These are phyloP conservation scores for Erucastrum elatum DNA, from an alignment of 345 rosid genomes.

Conservation along the genomic window DNA sequence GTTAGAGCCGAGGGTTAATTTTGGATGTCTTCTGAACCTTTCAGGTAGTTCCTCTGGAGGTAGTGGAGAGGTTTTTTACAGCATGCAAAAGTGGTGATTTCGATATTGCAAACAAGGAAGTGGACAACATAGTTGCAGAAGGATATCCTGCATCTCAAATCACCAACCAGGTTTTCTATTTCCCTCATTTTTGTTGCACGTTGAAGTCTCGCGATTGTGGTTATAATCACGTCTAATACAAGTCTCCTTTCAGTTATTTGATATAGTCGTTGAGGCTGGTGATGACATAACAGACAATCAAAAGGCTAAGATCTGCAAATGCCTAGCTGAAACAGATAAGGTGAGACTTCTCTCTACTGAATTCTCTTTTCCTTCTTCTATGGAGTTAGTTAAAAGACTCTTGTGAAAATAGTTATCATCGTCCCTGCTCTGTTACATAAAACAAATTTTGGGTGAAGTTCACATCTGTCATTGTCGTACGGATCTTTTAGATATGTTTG, in stretches of 20 bases:
- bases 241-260: slow-evolving; percentile 58
- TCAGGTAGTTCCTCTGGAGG: slow-evolving; percentile 76
- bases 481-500: neutral
- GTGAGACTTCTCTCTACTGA: slow-evolving; percentile 38
- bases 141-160: slow-evolving; percentile 92
- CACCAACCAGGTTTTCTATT: slow-evolving; percentile 63
- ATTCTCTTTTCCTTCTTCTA: neutral
- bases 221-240: slow-evolving; percentile 15
- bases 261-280: slow-evolving; percentile 56
- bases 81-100: slow-evolving; percentile 91
- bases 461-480: neutral
- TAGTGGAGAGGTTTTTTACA: slow-evolving; percentile 54
- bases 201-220: neutral
- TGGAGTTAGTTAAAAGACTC: slow-evolving; percentile 8
- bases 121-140: slow-evolving; percentile 70
- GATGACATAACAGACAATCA: slow-evolving; percentile 81
- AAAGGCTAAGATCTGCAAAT: slow-evolving; percentile 85
- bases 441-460: neutral
- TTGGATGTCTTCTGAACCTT: slow-evolving; percentile 1
- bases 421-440: neutral
- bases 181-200: neutral
- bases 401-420: neutral
- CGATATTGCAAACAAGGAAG: slow-evolving; percentile 91
- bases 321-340: slow-evolving; percentile 80
- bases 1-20: slow-evolving; percentile 1